Conservation (phyloP, 2,329 filamentous ascomycete genomes). For the Penicillium sp. region DNA sequence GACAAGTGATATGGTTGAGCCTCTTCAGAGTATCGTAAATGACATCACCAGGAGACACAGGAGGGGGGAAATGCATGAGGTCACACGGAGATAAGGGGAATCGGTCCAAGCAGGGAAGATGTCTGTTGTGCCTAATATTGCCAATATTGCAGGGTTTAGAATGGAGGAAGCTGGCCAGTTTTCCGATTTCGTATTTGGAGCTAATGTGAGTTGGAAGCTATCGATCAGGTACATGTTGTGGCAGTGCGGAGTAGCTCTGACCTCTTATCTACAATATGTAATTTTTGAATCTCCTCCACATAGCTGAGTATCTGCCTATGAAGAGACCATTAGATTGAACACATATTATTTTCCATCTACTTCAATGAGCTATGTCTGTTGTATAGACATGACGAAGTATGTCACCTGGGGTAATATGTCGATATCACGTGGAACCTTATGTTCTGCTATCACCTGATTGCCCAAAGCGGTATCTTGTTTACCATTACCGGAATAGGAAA, state of each 20-base stretch:
- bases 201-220: not conserved
- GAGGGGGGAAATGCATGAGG: not conserved
- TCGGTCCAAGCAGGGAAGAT: not conserved
- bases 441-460: slow-evolving; percentile 11
- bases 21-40: slow-evolving; percentile 10
- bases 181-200: not conserved
- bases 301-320: not conserved
- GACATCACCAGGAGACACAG: slow-evolving; percentile 14
- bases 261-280: not conserved
- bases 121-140: not conserved
- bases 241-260: not conserved
- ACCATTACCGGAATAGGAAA: slow-evolving; percentile 16
- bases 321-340: not conserved
- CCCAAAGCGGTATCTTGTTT: slow-evolving; percentile 19
- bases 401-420: not conserved
- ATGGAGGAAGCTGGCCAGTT: not conserved
- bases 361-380: not conserved
- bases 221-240: not conserved
- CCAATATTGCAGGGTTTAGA: not conserved
- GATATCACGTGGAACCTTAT: not conserved
- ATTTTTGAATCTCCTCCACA: too few species aligned
- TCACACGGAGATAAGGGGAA: not conserved
- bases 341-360: too few species aligned
- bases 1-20: slow-evolving; percentile 3
- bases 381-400: not conserved